Conservation (phyloP, 257 asterid species). For the Petrea volubilis region DNA sequence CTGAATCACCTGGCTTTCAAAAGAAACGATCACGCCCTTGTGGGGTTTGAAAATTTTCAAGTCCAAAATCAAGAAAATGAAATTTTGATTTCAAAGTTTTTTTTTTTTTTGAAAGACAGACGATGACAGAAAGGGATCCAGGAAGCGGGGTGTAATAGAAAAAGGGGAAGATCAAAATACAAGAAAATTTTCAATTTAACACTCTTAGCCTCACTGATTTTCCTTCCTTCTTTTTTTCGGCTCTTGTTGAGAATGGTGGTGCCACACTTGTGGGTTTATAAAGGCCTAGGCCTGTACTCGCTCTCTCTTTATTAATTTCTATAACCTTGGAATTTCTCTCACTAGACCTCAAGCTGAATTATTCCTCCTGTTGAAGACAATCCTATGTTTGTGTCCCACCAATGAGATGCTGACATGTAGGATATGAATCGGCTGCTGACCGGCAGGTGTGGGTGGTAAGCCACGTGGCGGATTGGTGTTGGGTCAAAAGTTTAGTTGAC, state of each 20-base stretch:
- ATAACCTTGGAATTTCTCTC: constrained; percentile 19
- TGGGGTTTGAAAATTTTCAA: constrained; percentile 33
- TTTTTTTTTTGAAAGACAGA: constrained; percentile 85
- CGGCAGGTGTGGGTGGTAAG: neutral
- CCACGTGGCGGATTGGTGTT: neutral
- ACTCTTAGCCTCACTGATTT: constrained; percentile 15
- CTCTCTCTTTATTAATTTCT: constrained; percentile 23
- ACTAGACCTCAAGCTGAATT: neutral
- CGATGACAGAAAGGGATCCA: constrained; percentile 82
- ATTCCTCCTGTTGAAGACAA: neutral
- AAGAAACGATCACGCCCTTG: constrained; percentile 29
- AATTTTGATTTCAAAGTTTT: constrained; percentile 19
- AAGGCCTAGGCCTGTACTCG: constrained; percentile 21
- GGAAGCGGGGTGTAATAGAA: constrained; percentile 32
- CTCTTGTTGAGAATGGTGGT: constrained; percentile 25
- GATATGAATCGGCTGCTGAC: neutral
- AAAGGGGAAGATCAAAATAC: constrained; percentile 14
- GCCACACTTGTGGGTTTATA: constrained; percentile 32
- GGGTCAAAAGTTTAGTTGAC: neutral
- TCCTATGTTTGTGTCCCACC: neutral
- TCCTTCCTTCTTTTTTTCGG: constrained; percentile 30
- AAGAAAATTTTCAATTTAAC: constrained; percentile 11
- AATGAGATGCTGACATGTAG: neutral
- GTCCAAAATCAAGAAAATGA: constrained; percentile 29
- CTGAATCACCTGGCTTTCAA: constrained; percentile 95